Evolutionary conservation across 2,329 filamentous ascomycete genomes (phyloP).

Genomic region (Corniculantispora saksenae): DNA sequence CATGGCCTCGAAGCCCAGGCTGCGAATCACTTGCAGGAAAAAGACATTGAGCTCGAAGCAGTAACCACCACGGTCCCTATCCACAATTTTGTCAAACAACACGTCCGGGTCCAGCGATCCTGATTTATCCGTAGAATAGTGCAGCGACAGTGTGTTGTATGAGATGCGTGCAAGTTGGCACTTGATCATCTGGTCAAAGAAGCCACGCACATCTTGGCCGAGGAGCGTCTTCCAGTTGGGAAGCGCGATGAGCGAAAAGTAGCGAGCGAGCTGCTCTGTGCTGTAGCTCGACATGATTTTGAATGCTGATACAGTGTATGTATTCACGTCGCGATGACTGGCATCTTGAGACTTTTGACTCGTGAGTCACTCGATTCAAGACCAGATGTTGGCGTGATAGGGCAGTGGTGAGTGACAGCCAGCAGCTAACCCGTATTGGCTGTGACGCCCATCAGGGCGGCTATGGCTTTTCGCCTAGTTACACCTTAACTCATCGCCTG

Average conservation of each 20-base stretch:
- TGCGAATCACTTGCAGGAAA: not conserved
- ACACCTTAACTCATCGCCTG: too few relatives aligned
- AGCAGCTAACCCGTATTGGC: too few relatives aligned
- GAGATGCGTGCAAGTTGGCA: slow-evolving; percentile 6
- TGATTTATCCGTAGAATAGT: not conserved
- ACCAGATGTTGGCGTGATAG: too few relatives aligned
- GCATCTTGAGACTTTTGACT: too few relatives aligned
- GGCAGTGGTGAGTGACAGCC: too few relatives aligned
- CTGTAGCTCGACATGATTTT: not conserved
- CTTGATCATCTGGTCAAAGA: slow-evolving; percentile 2
- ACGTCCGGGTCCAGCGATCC: not conserved
- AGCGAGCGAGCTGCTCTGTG: not conserved
- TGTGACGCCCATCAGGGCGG: too few relatives aligned
- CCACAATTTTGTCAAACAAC: slow-evolving; percentile 11
- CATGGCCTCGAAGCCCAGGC: slow-evolving; percentile 7
- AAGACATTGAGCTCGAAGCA: slow-evolving; percentile 10
- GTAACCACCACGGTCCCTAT: slow-evolving; percentile 7
- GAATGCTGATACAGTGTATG: not conserved
- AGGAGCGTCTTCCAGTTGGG: not conserved
- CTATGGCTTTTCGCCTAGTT: too few relatives aligned
- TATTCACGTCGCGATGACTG: not conserved
- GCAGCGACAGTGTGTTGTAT: slow-evolving; percentile 11
- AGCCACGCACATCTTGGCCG: not conserved
- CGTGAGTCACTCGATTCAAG: too few relatives aligned
- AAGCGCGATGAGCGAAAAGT: not conserved